Conservation (phyloP, 768 basidiomycete genomes). For the Solioccasus polychromus region DNA sequence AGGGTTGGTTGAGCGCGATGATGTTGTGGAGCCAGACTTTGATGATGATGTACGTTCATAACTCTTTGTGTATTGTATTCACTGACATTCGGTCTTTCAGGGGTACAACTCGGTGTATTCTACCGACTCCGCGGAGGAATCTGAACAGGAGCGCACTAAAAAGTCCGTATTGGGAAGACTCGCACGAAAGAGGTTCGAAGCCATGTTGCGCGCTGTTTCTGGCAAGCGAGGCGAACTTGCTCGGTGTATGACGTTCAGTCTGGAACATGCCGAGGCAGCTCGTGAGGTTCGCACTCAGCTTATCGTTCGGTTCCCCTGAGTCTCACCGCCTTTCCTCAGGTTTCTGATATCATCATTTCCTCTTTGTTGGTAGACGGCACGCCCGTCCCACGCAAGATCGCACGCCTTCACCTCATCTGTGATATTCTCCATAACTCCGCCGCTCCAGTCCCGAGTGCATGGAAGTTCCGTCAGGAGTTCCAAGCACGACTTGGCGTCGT, state of each 20-base stretch:
- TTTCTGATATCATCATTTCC: conserved; percentile 85
- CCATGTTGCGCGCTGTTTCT: conserved; percentile 82
- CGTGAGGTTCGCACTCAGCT: conserved; percentile 60
- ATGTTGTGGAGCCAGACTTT: conserved; percentile 62
- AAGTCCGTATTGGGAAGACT: conserved; percentile 77
- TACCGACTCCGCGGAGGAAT: conserved; percentile 92
- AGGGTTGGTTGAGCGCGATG: conserved; percentile 60
- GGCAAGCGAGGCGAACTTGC: conserved; percentile 90
- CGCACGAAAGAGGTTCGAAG: conserved; percentile 83
- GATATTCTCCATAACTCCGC: conserved; percentile 98
- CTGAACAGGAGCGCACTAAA: conserved; percentile 77
- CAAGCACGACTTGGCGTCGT: conserved; percentile 89
- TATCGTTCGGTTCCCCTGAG: not conserved
- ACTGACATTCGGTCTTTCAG: conserved; percentile 38
- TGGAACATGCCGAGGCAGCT: conserved; percentile 95
- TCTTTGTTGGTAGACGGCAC: conserved; percentile 90
- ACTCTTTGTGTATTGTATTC: not conserved
- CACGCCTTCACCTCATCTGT: conserved; percentile 91
- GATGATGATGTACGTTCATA: conserved; percentile 66
- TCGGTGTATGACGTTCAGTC: conserved; percentile 93
- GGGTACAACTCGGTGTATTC: conserved; percentile 88
- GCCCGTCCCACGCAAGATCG: conserved; percentile 95
- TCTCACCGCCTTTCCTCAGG: conserved; percentile 41
- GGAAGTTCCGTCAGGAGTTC: conserved; percentile 96
- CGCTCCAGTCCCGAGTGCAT: conserved; percentile 89